Conservation (phyloP, 1,139 yeast genomes). For the Candida sp. region DNA sequence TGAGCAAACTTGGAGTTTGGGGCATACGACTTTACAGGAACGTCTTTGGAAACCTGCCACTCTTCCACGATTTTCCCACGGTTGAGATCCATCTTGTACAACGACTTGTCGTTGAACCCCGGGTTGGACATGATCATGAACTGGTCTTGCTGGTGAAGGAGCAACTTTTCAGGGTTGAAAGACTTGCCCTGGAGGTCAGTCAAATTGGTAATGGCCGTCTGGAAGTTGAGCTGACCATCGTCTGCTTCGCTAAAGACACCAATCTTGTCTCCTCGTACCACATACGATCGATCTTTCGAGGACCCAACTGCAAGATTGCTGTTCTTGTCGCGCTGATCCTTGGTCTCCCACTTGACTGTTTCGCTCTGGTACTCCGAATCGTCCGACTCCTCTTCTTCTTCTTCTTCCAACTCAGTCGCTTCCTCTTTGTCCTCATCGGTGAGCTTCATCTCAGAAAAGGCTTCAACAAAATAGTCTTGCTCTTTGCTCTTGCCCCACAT, state of each 20-base stretch:
- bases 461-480: constrained; percentile 28
- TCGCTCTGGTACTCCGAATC: constrained; percentile 20
- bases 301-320: constrained; percentile 73
- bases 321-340: constrained; percentile 40
- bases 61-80: constrained; percentile 84
- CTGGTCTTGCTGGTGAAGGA: constrained; percentile 79
- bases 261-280: constrained; percentile 76
- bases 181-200: constrained; percentile 55
- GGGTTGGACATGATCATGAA: constrained; percentile 66
- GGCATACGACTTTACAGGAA: constrained; percentile 60
- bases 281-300: constrained; percentile 73
- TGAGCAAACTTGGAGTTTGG: constrained; percentile 78
- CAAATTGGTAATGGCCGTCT: constrained; percentile 69
- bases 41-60: constrained; percentile 57
- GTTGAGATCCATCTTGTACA: constrained; percentile 79
- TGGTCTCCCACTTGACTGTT: constrained; percentile 18
- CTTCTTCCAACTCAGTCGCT: constrained; percentile 16
- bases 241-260: constrained; percentile 77
- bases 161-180: constrained; percentile 64
- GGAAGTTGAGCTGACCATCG: constrained; percentile 55
- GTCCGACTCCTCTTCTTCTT: constrained; percentile 18
- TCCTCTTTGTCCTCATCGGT: constrained; percentile 27
- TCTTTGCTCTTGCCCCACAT: constrained; percentile 44
- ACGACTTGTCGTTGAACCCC: constrained; percentile 35
- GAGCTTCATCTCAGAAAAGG: constrained; percentile 30